Evolutionary conservation across 2,329 filamentous ascomycete genomes (phyloP).

Genomic region (Cordyceps cateniannulata): DNA sequence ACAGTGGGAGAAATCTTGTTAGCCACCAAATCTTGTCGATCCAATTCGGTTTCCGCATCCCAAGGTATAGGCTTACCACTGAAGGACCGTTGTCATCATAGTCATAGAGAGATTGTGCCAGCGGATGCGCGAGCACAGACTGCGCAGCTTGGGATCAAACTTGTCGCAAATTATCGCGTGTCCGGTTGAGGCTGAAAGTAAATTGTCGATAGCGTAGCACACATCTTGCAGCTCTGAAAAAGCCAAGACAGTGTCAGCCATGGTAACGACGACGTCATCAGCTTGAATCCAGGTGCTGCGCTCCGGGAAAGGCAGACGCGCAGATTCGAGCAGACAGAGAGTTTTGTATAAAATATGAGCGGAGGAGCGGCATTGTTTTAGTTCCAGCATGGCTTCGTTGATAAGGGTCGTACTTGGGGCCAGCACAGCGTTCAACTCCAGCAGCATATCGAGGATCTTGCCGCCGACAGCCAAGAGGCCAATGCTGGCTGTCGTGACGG

Average conservation of each 20-base stretch:
- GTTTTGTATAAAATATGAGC: conserved; percentile 31
- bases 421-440: conserved; percentile 27
- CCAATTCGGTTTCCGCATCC: background rate
- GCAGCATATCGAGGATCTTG: conserved; percentile 28
- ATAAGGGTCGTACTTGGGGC: conserved; percentile 22
- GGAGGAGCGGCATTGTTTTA: conserved; percentile 32
- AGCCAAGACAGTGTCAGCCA: conserved; percentile 31
- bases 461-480: conserved; percentile 31
- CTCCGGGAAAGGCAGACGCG: conserved; percentile 28
- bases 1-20: background rate
- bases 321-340: conserved; percentile 26
- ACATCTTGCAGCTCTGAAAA: conserved; percentile 27
- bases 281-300: conserved; percentile 29
- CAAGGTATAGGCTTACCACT: conserved; percentile 25
- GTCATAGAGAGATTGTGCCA: conserved; percentile 34
- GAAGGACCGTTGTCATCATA: conserved; percentile 33
- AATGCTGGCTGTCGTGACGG: conserved; percentile 30
- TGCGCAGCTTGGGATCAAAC: conserved; percentile 19
- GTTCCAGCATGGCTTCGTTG: conserved; percentile 27
- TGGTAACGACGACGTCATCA: conserved; percentile 28
- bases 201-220: conserved; percentile 21
- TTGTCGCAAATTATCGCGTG: conserved; percentile 14
- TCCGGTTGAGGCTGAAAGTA: conserved; percentile 17
- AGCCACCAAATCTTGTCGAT: background rate
- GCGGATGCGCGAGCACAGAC: conserved; percentile 26